These are phyloP conservation scores for Populus tremula DNA, from an alignment of 345 rosid genomes.

Conservation along the genomic window DNA sequence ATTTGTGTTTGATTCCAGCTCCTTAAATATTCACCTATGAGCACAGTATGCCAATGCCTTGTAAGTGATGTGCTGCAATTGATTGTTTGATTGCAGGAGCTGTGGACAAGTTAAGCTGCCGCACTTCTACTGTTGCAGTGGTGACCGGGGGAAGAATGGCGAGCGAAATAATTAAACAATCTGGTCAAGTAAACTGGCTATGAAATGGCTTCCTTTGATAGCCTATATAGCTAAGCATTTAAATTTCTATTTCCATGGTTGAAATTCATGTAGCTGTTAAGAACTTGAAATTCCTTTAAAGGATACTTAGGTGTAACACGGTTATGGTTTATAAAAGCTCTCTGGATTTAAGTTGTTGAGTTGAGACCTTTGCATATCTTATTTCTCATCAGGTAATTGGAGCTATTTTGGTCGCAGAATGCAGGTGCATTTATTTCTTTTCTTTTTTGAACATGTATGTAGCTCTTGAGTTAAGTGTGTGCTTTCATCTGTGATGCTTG, in stretches of 20 bases:
- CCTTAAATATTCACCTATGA: not conserved
- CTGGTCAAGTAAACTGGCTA: not conserved
- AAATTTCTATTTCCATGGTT: not conserved
- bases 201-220: not conserved
- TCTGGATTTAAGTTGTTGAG: too few species aligned
- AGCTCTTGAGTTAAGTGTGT: too few species aligned
- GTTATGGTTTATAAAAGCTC: too few species aligned
- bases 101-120: slow-evolving; percentile 90
- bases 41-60: not conserved
- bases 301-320: too few species aligned
- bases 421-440: too few species aligned
- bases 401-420: too few species aligned
- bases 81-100: slow-evolving; percentile 44
- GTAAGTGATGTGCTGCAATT: not conserved
- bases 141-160: slow-evolving; percentile 43
- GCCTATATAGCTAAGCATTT: not conserved
- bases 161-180: slow-evolving; percentile 15
- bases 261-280: not conserved
- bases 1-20: not conserved
- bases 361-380: too few species aligned
- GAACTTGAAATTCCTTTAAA: not conserved
- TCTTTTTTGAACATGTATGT: too few species aligned
- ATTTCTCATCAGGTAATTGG: too few species aligned
- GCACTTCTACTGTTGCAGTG: slow-evolving; percentile 95
- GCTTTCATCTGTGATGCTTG: too few species aligned